phyloP scores from a whole-genome alignment of 176 grass and related monocot species.

The Puccinellia tenuiflora region DNA sequence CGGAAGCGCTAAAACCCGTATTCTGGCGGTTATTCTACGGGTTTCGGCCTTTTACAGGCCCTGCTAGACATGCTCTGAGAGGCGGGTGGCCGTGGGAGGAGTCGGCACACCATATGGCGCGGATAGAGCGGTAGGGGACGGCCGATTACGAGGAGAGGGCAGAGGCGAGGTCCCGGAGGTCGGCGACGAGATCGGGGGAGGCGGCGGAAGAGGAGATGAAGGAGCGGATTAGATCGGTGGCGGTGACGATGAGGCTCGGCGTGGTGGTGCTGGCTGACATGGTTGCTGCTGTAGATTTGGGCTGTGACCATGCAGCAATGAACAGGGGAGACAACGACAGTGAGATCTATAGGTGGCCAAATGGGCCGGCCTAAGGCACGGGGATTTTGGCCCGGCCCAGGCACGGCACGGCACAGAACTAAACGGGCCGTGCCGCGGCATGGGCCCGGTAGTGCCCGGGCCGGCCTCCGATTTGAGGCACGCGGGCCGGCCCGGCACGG shows the following conservation, averaged over 20 bases:
- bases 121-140: slow-evolving; percentile 52
- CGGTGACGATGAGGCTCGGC: slow-evolving; percentile 44
- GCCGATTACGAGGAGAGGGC: slow-evolving; percentile 27
- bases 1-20: no score
- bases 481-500: no score
- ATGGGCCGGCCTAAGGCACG: no score
- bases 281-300: background rate
- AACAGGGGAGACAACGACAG: background rate
- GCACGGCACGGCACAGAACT: no score
- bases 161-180: slow-evolving; percentile 42
- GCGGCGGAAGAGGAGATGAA: slow-evolving; percentile 44
- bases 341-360: no score
- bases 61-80: no score
- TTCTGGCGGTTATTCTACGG: no score
- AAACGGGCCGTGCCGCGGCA: no score
- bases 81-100: slow-evolving; percentile 44
- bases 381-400: no score
- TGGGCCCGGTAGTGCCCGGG: no score
- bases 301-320: background rate
- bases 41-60: no score
- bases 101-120: slow-evolving; percentile 62
- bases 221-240: slow-evolving; percentile 51
- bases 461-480: no score
- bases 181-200: slow-evolving; percentile 16
- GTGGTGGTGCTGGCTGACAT: slow-evolving; percentile 22